Evolutionary conservation across 2,329 filamentous ascomycete species (phyloP).

Genomic region (Venturia nashicola): DNA sequence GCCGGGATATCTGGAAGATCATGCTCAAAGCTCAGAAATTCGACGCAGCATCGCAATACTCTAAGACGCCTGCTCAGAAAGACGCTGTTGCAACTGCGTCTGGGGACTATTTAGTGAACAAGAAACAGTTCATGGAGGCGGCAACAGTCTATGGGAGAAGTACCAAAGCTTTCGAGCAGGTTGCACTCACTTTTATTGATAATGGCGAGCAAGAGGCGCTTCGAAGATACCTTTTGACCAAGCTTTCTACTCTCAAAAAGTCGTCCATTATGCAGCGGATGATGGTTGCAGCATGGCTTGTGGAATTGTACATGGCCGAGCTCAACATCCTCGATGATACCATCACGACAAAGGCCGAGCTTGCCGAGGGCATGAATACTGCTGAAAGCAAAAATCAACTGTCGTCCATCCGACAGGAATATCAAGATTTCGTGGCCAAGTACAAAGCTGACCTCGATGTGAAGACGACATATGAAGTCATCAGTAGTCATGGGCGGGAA

Average conservation of each 20-base stretch:
- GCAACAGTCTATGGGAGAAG: slow-evolving; percentile 87
- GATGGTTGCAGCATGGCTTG: slow-evolving; percentile 90
- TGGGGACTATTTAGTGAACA: slow-evolving; percentile 74
- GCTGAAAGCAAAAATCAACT: slow-evolving; percentile 63
- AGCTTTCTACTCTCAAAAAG: slow-evolving; percentile 71
- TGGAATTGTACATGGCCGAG: slow-evolving; percentile 96
- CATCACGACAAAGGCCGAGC: slow-evolving; percentile 76
- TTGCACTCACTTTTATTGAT: slow-evolving; percentile 83
- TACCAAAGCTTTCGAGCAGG: slow-evolving; percentile 94
- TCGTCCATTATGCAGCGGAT: slow-evolving; percentile 79
- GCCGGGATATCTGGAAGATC: slow-evolving; percentile 87
- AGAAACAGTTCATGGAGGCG: slow-evolving; percentile 73
- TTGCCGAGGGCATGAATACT: slow-evolving; percentile 58
- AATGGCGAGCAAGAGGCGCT: slow-evolving; percentile 81
- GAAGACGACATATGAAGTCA: slow-evolving; percentile 89
- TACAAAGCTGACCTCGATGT: slow-evolving; percentile 80
- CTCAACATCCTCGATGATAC: slow-evolving; percentile 90
- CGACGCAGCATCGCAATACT: slow-evolving; percentile 75
- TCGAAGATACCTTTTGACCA: slow-evolving; percentile 77
- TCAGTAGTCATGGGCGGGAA: slow-evolving; percentile 89
- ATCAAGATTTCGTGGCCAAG: slow-evolving; percentile 73
- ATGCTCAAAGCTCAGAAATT: slow-evolving; percentile 81
- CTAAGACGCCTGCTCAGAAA: slow-evolving; percentile 66
- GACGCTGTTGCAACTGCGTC: slow-evolving; percentile 87
- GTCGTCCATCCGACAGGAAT: slow-evolving; percentile 60